These are phyloP conservation scores for Stephania cephalantha DNA, from an alignment of 164 flowering plant genomes.

Conservation along the genomic window DNA sequence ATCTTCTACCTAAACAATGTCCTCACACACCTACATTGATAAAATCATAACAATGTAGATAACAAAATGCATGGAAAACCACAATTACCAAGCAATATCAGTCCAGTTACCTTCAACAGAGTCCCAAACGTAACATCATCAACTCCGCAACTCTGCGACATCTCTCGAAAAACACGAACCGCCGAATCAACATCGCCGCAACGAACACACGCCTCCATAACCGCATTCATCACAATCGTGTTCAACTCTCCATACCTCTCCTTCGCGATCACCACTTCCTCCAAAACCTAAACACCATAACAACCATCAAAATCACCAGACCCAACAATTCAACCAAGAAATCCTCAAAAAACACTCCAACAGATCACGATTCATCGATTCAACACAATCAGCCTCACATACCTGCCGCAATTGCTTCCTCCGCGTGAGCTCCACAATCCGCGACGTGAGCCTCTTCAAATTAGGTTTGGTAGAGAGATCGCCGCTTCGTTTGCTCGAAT, in stretches of 20 bases:
- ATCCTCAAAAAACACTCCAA: not conserved
- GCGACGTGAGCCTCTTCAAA: slow-evolving; percentile 52
- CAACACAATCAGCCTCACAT: not conserved
- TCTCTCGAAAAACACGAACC: slow-evolving; percentile 40
- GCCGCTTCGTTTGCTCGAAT: slow-evolving; percentile 2
- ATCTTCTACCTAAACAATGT: not conserved
- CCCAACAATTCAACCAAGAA: not conserved
- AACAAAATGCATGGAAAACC: not conserved
- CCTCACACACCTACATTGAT: not conserved
- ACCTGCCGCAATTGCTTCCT: slow-evolving; percentile 56
- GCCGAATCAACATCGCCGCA: slow-evolving; percentile 61
- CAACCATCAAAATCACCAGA: not conserved
- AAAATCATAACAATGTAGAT: not conserved
- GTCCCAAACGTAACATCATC: slow-evolving; percentile 53
- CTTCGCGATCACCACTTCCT: slow-evolving; percentile 53
- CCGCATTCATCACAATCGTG: slow-evolving; percentile 74
- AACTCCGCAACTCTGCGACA: slow-evolving; percentile 56
- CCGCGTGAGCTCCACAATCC: slow-evolving; percentile 60
- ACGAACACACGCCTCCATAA: slow-evolving; percentile 65
- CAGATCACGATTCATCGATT: not conserved
- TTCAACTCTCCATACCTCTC: slow-evolving; percentile 43
- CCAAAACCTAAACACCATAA: slow-evolving; percentile 35
- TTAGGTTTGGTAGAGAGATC: slow-evolving; percentile 21
- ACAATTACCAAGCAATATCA: not conserved
- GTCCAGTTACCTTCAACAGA: slow-evolving; percentile 44